These are phyloP conservation scores for Alopecurus myosuroides DNA, from an alignment of 176 grass and related monocot species.

Conservation along the genomic window DNA sequence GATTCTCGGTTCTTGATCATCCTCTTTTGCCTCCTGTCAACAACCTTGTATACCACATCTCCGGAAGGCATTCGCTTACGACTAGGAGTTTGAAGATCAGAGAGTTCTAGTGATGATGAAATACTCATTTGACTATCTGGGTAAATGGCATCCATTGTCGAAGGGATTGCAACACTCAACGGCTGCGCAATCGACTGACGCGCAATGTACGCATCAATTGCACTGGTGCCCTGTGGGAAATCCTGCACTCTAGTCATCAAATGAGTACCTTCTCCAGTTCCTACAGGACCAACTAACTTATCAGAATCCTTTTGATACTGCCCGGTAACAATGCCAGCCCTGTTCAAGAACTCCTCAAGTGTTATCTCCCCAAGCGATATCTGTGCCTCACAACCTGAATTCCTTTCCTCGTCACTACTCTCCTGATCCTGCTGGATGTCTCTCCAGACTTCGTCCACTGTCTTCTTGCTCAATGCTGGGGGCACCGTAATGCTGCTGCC, in stretches of 20 bases:
- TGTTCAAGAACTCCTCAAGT: constrained; percentile 1
- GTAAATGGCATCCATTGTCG: background rate
- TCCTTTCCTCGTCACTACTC: background rate
- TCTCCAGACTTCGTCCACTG: constrained; percentile 6
- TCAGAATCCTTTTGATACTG: background rate
- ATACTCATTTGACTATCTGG: constrained; percentile 10
- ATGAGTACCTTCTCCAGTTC: background rate
- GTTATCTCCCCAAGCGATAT: background rate
- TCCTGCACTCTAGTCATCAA: background rate
- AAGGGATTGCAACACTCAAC: background rate
- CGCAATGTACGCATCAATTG: background rate
- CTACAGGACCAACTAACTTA: background rate
- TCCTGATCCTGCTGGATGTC: background rate
- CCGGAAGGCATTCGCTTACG: background rate
- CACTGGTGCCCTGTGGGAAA: background rate
- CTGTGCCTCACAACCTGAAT: constrained; percentile 3
- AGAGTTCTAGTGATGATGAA: background rate
- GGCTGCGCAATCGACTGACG: background rate
- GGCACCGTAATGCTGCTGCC: constrained; percentile 1
- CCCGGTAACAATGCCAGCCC: background rate
- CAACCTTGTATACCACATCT: constrained; percentile 10
- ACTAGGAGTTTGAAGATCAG: constrained; percentile 1
- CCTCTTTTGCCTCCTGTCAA: constrained; percentile 15
- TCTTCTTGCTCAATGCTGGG: background rate
- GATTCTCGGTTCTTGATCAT: constrained; percentile 26